Conservation (phyloP, 1,139 yeast species). For the Scheffersomyces segobiensis region DNA sequence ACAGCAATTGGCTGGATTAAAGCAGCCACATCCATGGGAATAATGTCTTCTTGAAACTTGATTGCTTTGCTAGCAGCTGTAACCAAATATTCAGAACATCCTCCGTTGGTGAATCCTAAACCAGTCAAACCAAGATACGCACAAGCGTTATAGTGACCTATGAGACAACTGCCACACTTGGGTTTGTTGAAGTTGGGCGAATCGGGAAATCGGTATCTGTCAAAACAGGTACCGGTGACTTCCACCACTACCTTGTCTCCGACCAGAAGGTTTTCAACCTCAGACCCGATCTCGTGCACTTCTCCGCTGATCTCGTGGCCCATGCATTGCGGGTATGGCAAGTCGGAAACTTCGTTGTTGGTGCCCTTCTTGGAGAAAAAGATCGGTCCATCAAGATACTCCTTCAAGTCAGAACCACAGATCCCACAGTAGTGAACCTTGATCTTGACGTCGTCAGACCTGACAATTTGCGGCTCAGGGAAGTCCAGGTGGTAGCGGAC, state of each 20-base stretch:
- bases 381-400: constrained; percentile 52
- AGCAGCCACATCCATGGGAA: constrained; percentile 57
- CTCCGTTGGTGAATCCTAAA: constrained; percentile 52
- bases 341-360: constrained; percentile 19
- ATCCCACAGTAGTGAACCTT: constrained; percentile 58
- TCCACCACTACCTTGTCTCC: constrained; percentile 40
- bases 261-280: constrained; percentile 7
- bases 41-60: constrained; percentile 40
- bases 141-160: constrained; percentile 50
- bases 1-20: constrained; percentile 58
- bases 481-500: constrained; percentile 43
- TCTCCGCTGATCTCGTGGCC: constrained; percentile 59
- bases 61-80: constrained; percentile 48
- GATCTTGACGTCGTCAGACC: constrained; percentile 50
- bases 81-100: constrained; percentile 50
- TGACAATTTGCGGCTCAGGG: constrained; percentile 44
- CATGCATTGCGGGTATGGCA: constrained; percentile 21
- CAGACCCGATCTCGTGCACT: constrained; percentile 30
- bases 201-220: constrained; percentile 26
- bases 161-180: constrained; percentile 44
- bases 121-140: constrained; percentile 43
- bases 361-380: constrained; percentile 36
- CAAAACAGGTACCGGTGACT: constrained; percentile 52
- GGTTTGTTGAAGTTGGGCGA: constrained; percentile 12
- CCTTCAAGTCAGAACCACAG: constrained; percentile 62